Evolutionary conservation across 805 yeast species (phyloP).

Genomic region (Kluyveromyces starmeri): DNA sequence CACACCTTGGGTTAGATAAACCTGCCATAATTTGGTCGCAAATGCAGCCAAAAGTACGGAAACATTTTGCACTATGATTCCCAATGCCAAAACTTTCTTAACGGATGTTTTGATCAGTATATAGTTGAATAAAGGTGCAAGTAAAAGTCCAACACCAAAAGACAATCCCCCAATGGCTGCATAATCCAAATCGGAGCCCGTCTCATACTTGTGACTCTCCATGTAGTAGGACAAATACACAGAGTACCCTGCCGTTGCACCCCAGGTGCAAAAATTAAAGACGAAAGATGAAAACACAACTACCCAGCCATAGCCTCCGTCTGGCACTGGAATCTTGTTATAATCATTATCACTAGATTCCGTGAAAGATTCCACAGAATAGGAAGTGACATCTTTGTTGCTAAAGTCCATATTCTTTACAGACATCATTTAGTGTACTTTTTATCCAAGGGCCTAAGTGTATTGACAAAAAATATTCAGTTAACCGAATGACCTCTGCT

Average conservation of each 20-base stretch:
- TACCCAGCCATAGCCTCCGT: conserved; percentile 45
- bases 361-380: background rate
- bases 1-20: conserved; percentile 47
- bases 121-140: conserved; percentile 40
- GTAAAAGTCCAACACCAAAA: conserved; percentile 39
- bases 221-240: conserved; percentile 41
- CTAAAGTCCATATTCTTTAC: background rate
- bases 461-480: too few species aligned
- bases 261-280: conserved; percentile 43
- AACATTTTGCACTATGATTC: conserved; percentile 37
- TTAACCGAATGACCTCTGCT: too few species aligned
- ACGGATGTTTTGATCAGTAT: conserved; percentile 37
- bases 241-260: conserved; percentile 46
- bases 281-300: conserved; percentile 36
- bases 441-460: too few species aligned
- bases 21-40: conserved; percentile 41
- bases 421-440: background rate
- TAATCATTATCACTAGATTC: background rate
- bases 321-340: conserved; percentile 22
- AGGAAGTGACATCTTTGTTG: background rate
- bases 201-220: conserved; percentile 33
- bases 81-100: conserved; percentile 32
- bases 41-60: conserved; percentile 43
- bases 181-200: conserved; percentile 35
- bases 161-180: conserved; percentile 48